Base-by-base conservation (phyloP, 495 filamentous ascomycete species). In the Penicillium goetzii region DNA sequence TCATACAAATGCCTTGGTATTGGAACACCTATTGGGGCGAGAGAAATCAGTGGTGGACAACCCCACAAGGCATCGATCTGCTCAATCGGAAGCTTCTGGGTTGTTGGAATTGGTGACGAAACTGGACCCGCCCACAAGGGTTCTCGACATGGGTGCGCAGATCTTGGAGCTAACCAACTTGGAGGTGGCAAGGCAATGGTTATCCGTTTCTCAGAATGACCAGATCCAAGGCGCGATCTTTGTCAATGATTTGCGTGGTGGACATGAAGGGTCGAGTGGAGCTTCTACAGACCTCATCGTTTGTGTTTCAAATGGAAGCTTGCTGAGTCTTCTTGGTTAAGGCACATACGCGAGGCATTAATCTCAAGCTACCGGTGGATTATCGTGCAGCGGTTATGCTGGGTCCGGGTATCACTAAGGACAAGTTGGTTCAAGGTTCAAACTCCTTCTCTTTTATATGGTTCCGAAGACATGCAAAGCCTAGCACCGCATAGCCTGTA, bases 271-370 rank as follows among this genome's bases (percentile, higher is more conserved):
- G n/a, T n/a, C n/a, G n/a, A n/a, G n/a, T n/a, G n/a, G n/a, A n/a
- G n/a, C n/a, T n/a, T n/a, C n/a, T n/a, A n/a, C n/a, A n/a, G n/a
- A n/a, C n/a, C n/a, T n/a, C n/a, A n/a, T n/a, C n/a, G n/a, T 93
- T 85, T 68, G 67, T 77, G 0, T 75, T 81, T 10, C 83, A 88
- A 12, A 76, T 92, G 30, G 85, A 84, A 12, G 63, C 71, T 0
- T 93, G 89, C 64, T 74, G 91, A 0, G 84, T 93, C 0, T 93
- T 88, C 67, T 78, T 93, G 2, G 91, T 93, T 53, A 86, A 95
- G 63, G 84, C 84, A 0, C 91, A 95, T 64, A 92, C 91, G 0
- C 74, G 91, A 65, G 91, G 91, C 0, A 90, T 85, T 1, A 90
- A 94, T 67, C 66, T 95, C 10, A 87, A 82, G 64, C 67, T 95